Evolutionary conservation across 495 filamentous ascomycete species (phyloP).

Genomic region (Margaritispora aquatica): DNA sequence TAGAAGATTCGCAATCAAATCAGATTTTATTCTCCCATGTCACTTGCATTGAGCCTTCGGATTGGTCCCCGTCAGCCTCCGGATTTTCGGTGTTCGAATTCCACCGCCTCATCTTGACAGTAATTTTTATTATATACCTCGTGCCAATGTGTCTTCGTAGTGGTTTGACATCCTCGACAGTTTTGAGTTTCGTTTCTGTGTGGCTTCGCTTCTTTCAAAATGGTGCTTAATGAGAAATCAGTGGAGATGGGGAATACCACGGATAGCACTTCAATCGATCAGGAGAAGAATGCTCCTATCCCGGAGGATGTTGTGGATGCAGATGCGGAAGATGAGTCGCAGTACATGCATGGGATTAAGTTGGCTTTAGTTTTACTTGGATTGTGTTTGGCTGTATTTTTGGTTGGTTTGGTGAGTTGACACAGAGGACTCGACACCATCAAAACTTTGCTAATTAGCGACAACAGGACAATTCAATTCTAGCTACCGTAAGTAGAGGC

Average conservation of each 20-base stretch:
- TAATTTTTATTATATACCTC: not conserved
- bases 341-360: conserved; percentile 7
- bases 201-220: not conserved
- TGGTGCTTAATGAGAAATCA: not conserved
- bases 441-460: not conserved
- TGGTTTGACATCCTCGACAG: not conserved
- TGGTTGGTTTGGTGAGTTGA: conserved; percentile 14
- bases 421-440: not conserved
- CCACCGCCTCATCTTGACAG: not conserved
- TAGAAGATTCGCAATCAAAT: not conserved
- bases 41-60: not conserved
- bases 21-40: not conserved
- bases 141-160: not conserved
- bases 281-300: not conserved
- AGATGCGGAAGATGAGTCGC: conserved; percentile 8
- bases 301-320: not conserved
- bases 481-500: conserved; percentile 6
- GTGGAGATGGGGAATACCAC: not conserved
- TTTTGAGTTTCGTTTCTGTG: not conserved
- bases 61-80: not conserved
- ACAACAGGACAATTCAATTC: conserved; percentile 13
- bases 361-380: conserved; percentile 10
- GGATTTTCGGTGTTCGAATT: not conserved
- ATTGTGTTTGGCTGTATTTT: conserved; percentile 10
- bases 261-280: not conserved